A percentile compares a stretch with the other conserved stretches of the same genome.
phyloP scores from a whole-genome alignment of 1,139 yeast species.

The Debaryomyces nepalensis region DNA sequence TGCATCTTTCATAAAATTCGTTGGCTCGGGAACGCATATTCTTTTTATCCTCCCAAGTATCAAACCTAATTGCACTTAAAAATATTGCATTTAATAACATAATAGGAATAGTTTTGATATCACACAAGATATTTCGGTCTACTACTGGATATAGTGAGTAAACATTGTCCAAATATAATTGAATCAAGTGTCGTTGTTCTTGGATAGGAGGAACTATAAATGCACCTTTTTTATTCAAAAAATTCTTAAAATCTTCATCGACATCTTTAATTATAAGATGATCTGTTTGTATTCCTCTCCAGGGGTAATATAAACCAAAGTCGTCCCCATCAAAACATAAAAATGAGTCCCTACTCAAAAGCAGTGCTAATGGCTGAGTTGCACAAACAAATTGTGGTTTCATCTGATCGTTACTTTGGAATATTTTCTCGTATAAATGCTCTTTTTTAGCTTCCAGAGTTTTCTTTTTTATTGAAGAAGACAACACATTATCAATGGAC shows the following conservation, averaged over 20 bases:
- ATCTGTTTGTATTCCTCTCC: slow-evolving; percentile 26
- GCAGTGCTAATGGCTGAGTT: slow-evolving; percentile 34
- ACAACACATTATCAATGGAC: background rate
- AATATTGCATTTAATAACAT: slow-evolving; percentile 32
- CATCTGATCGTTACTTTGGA: slow-evolving; percentile 19
- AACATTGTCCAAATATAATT: slow-evolving; percentile 24
- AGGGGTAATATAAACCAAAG: slow-evolving; percentile 32
- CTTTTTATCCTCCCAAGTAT: slow-evolving; percentile 13
- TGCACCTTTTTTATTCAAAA: slow-evolving; percentile 26
- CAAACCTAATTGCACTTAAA: slow-evolving; percentile 26
- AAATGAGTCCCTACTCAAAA: slow-evolving; percentile 32
- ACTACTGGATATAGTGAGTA: slow-evolving; percentile 34
- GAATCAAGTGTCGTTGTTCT: slow-evolving; percentile 24
- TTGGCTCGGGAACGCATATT: slow-evolving; percentile 24
- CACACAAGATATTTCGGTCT: slow-evolving; percentile 20
- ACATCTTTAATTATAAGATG: slow-evolving; percentile 20
- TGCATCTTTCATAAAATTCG: slow-evolving; percentile 27
- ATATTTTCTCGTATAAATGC: slow-evolving; percentile 22
- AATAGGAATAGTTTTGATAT: slow-evolving; percentile 21
- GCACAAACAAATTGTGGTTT: slow-evolving; percentile 32
- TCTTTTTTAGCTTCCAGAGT: slow-evolving; percentile 11
- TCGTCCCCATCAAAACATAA: slow-evolving; percentile 33
- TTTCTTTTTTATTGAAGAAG: background rate
- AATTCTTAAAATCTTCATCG: slow-evolving; percentile 25
- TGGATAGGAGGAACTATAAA: slow-evolving; percentile 24